Conservation (phyloP, 257 asterid genomes). For the Jacaranda copaia region DNA sequence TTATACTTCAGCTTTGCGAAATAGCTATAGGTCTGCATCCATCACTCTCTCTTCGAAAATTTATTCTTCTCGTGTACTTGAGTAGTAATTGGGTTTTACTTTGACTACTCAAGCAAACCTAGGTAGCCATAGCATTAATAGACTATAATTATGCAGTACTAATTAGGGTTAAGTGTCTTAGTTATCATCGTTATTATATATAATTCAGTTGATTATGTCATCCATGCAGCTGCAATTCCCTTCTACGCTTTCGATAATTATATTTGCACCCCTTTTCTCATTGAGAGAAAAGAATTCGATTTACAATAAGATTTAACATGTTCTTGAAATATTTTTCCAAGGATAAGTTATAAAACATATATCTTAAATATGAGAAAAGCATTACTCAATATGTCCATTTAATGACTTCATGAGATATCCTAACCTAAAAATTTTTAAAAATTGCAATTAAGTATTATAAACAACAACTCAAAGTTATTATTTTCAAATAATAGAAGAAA, state of each 20-base stretch:
- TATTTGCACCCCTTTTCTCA: background rate
- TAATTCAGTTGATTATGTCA: background rate
- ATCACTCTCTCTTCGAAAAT: background rate
- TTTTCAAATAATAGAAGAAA: too few species aligned
- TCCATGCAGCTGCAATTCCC: background rate
- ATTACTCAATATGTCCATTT: too few species aligned
- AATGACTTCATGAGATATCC: too few species aligned
- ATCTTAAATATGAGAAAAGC: too few species aligned
- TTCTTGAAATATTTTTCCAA: too few species aligned
- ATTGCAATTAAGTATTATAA: too few species aligned
- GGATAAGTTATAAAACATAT: too few species aligned
- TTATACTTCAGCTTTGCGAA: background rate
- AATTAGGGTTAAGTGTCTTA: background rate
- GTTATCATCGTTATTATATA: background rate
- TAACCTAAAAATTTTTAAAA: too few species aligned
- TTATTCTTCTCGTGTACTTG: background rate
- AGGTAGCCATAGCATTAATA: too few species aligned
- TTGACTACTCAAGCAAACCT: background rate
- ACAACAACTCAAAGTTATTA: too few species aligned
- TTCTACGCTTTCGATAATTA: background rate
- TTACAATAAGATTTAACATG: too few species aligned
- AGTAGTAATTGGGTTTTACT: background rate
- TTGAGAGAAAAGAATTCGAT: too few species aligned
- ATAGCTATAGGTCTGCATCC: constrained; percentile 13
- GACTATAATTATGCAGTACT: background rate